Base-by-base conservation (phyloP, 306 rosid genomes). In the Fragaria ananassa region DNA sequence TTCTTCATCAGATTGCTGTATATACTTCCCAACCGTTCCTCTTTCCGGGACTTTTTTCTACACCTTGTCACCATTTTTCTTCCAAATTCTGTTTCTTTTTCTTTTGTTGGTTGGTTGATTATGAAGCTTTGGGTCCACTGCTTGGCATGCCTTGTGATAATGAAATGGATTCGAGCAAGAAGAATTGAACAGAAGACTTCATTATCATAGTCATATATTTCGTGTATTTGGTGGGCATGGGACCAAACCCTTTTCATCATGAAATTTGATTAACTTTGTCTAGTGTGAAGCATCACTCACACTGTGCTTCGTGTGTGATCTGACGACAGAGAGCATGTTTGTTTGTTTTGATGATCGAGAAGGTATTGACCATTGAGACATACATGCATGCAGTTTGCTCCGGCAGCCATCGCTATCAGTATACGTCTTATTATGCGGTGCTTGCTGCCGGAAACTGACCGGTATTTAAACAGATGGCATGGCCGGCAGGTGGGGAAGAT, bases 11-110 rank as follows among this genome's bases (percentile, higher is more conserved):
- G 14, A 47, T 35, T 39, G 42, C 35, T 10, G 64, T 35, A 54
- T 75, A 67, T 82, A 79, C 86, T 83, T 71, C 86, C 89, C 85
- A 89, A 86, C 94, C 84, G 79, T 82, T 85, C 75, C 81, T 42
- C 82, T 70, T 77, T 81, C 72, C 47, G 27, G 31, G 50, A 79
- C 82, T 81, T 76, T 64, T 23, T 64, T 23, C 37, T 79, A 80
- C 81, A 79, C 80, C 79, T 76, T 79, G 72, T 80, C 65, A 70
- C 77, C 37, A 56, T 1, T 75, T 75, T 78, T 80, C 85, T 77
- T 65, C 87, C 76, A 80, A 63, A 70, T 78, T 80, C 78, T 34
- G 71, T 23, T 27, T 65, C 75, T 29, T 68, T 60, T 63, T 67
- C 42, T 46, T 81, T 72, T 45, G 70, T 64, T 46, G 74, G 86